Conservation (phyloP, 768 basidiomycete species). For the Calocybe cyanea region DNA sequence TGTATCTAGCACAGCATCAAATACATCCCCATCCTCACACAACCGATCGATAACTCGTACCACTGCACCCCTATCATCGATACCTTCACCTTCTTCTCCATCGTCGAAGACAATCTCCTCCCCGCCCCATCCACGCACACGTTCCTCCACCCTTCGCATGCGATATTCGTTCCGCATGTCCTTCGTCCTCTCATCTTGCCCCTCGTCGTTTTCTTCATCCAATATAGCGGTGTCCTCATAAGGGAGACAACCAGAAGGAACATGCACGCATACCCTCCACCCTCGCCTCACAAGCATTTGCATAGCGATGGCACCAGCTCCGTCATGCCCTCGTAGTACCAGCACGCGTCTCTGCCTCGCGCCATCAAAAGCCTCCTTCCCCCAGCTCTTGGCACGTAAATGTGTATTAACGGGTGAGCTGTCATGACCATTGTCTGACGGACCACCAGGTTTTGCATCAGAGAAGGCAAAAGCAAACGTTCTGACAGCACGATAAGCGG, state of each 20-base stretch:
- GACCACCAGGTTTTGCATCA: slow-evolving; percentile 3
- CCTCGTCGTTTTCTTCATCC: slow-evolving; percentile 2
- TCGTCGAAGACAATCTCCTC: slow-evolving; percentile 76
- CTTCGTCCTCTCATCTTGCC: slow-evolving; percentile 14
- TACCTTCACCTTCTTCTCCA: slow-evolving; percentile 30
- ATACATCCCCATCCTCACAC: slow-evolving; percentile 49
- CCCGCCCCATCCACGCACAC: slow-evolving; percentile 65
- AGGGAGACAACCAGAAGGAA: slow-evolving; percentile 25
- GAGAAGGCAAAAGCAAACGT: slow-evolving; percentile 53
- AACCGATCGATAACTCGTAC: slow-evolving; percentile 51
- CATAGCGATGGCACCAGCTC: slow-evolving; percentile 69
- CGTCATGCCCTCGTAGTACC: slow-evolving; percentile 72
- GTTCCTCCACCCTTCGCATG: slow-evolving; percentile 46
- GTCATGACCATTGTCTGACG: slow-evolving; percentile 2
- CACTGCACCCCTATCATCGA: slow-evolving; percentile 42
- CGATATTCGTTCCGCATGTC: slow-evolving; percentile 36
- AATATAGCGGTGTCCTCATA: slow-evolving; percentile 10
- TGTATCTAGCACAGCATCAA: slow-evolving; percentile 83
- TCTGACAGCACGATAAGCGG: slow-evolving; percentile 80
- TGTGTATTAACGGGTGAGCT: too few relatives aligned
- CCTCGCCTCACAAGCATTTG: slow-evolving; percentile 72
- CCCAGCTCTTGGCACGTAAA: slow-evolving; percentile 3
- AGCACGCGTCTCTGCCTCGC: slow-evolving; percentile 38
- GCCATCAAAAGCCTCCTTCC: slow-evolving; percentile 11
- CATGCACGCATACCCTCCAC: slow-evolving; percentile 74